A percentile compares a stretch with the other conserved stretches of the same genome.
Conservation (phyloP, 257 asterid species). For the Hygrophila difformis region DNA sequence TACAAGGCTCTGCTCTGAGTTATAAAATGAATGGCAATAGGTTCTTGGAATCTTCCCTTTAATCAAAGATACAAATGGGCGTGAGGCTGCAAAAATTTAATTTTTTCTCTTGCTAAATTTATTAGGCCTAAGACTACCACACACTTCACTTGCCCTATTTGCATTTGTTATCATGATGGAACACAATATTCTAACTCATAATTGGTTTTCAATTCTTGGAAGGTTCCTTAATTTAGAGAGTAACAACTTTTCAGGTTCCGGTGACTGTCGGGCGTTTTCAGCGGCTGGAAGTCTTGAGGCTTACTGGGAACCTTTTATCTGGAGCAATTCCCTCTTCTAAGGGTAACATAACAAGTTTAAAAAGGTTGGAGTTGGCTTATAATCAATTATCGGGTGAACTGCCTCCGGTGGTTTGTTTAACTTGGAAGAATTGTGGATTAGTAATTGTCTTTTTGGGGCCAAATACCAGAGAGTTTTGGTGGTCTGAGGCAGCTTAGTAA, state of each 20-base stretch:
- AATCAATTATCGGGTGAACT: constrained; percentile 43
- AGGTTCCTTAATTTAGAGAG: constrained; percentile 51
- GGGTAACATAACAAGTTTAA: constrained; percentile 54
- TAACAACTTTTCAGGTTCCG: constrained; percentile 70
- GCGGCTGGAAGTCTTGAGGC: constrained; percentile 43
- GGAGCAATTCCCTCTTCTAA: constrained; percentile 48
- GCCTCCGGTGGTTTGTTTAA: constrained; percentile 53
- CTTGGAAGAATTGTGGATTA: constrained; percentile 50
- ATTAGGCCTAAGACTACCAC: no score
- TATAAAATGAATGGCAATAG: no score
- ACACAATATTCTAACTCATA: neutral
- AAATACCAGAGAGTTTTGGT: constrained; percentile 44
- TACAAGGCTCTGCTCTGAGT: no score
- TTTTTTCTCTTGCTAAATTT: no score
- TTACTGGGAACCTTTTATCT: constrained; percentile 38
- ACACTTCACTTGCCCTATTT: no score
- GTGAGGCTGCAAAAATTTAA: neutral
- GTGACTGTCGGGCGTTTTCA: constrained; percentile 44
- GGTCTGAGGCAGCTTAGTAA: constrained; percentile 38
- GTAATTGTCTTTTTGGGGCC: constrained; percentile 45
- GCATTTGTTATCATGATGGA: neutral
- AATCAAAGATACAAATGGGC: no score
- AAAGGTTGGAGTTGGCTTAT: constrained; percentile 37
- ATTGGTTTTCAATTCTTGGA: neutral
- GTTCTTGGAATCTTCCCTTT: no score